A percentile compares a stretch with the other conserved stretches of the same genome.
Conservation (phyloP, 192 early-diverging fungal species). For the Mortierella hygrophila region DNA sequence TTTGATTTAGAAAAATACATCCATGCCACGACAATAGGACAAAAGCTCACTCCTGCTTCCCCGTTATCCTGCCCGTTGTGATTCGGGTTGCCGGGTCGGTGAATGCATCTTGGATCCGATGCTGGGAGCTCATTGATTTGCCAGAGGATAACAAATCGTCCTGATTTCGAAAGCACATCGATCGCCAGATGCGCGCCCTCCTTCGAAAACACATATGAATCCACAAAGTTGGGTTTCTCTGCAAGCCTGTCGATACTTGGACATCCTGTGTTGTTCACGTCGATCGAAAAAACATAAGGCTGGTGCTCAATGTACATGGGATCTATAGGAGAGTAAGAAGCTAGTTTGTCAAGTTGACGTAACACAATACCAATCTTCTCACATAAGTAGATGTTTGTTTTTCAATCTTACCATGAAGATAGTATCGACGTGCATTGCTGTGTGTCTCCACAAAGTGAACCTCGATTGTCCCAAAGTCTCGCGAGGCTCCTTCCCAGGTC, state of each 20-base stretch:
- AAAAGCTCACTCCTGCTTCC: neutral
- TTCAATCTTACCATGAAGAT: neutral
- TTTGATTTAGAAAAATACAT: neutral
- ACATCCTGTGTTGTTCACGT: slow-evolving; percentile 4
- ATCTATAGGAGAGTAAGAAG: neutral
- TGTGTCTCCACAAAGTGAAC: neutral
- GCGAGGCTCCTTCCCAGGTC: neutral
- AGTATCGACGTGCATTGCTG: neutral
- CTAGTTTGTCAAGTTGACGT: neutral
- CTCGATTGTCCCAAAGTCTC: neutral
- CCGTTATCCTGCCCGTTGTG: neutral
- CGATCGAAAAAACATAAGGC: neutral
- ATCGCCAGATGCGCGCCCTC: neutral
- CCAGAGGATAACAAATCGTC: neutral
- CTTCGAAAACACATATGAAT: neutral
- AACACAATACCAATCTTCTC: neutral
- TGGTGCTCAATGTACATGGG: neutral
- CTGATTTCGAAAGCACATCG: neutral
- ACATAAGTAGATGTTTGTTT: neutral
- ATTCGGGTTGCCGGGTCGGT: neutral
- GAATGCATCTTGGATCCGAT: neutral
- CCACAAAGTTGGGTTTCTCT: slow-evolving; percentile 1
- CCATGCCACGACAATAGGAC: neutral
- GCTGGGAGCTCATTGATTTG: neutral
- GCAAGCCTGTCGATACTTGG: neutral